Conservation (phyloP, 2,329 filamentous ascomycete genomes). For the Phialophora tarda region DNA sequence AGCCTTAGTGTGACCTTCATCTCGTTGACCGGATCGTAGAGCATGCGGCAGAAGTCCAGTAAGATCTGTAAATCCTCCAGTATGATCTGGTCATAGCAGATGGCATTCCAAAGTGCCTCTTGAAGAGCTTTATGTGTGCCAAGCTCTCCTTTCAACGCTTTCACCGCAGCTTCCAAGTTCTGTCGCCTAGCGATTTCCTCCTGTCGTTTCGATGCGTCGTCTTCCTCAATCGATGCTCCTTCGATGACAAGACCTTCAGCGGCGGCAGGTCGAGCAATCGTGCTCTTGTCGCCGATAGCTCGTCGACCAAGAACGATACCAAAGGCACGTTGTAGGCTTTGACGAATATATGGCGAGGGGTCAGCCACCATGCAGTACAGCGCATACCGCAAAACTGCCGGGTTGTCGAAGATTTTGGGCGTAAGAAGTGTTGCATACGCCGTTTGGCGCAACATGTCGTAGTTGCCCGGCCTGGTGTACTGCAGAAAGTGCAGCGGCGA, state of each 20-base stretch:
- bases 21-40: constrained; percentile 61
- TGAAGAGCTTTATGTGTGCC: constrained; percentile 56
- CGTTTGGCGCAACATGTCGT: constrained; percentile 63
- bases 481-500: constrained; percentile 64
- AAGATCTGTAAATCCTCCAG: constrained; percentile 62
- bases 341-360: constrained; percentile 63
- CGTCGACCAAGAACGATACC: constrained; percentile 63
- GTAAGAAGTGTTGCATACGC: constrained; percentile 65
- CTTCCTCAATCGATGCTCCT: constrained; percentile 57
- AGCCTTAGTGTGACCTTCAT: constrained; percentile 58
- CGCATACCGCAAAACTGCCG: constrained; percentile 61
- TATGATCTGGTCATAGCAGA: constrained; percentile 58
- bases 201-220: constrained; percentile 48
- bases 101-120: constrained; percentile 62
- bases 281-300: constrained; percentile 66
- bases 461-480: constrained; percentile 65
- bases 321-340: constrained; percentile 58
- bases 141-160: constrained; percentile 61
- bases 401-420: constrained; percentile 58
- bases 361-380: constrained; percentile 63
- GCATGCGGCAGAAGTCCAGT: constrained; percentile 61
- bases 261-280: constrained; percentile 46
- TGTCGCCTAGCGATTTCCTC: constrained; percentile 60
- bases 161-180: constrained; percentile 63
- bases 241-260: constrained; percentile 61